Conservation (phyloP, 208 protist genomes). For the Herpetomonas tarakana region DNA sequence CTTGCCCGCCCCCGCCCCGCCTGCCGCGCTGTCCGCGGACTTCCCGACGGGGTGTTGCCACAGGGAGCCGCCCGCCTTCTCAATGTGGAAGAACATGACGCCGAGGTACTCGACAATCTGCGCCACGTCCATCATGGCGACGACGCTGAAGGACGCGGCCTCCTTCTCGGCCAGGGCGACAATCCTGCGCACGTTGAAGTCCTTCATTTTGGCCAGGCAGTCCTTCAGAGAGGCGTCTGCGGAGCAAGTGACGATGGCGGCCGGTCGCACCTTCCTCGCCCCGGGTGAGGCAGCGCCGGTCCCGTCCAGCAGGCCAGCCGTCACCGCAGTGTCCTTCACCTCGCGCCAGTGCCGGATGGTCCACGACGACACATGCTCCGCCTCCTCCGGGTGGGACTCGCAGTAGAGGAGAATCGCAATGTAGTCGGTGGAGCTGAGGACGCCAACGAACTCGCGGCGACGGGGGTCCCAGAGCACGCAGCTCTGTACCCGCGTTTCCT, state of each 20-base stretch:
- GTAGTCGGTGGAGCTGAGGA: conserved; percentile 84
- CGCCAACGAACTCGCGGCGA: conserved; percentile 53
- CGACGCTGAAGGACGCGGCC: conserved; percentile 48
- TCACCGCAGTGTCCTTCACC: conserved; percentile 22
- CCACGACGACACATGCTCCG: conserved; percentile 54
- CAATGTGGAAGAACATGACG: conserved; percentile 73
- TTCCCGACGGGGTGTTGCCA: conserved; percentile 2
- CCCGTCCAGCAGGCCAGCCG: conserved; percentile 18
- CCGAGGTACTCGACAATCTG: conserved; percentile 85
- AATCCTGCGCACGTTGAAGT: conserved; percentile 51
- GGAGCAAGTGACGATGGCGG: conserved; percentile 51
- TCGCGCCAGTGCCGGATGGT: conserved; percentile 62
- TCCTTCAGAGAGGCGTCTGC: conserved; percentile 62
- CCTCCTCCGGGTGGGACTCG: conserved; percentile 48
- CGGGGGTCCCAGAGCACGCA: conserved; percentile 80
- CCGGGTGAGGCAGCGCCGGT: neutral
- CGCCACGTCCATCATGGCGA: conserved; percentile 75
- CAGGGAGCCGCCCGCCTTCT: conserved; percentile 32
- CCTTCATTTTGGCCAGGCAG: conserved; percentile 62
- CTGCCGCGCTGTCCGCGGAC: conserved; percentile 9
- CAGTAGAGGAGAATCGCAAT: conserved; percentile 86
- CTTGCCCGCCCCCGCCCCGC: neutral
- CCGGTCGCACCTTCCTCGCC: conserved; percentile 4
- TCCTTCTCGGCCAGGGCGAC: conserved; percentile 75
- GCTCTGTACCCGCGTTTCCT: conserved; percentile 78